Conservation (phyloP, 2,329 filamentous ascomycete species). For the Lachnellula hyalina region DNA sequence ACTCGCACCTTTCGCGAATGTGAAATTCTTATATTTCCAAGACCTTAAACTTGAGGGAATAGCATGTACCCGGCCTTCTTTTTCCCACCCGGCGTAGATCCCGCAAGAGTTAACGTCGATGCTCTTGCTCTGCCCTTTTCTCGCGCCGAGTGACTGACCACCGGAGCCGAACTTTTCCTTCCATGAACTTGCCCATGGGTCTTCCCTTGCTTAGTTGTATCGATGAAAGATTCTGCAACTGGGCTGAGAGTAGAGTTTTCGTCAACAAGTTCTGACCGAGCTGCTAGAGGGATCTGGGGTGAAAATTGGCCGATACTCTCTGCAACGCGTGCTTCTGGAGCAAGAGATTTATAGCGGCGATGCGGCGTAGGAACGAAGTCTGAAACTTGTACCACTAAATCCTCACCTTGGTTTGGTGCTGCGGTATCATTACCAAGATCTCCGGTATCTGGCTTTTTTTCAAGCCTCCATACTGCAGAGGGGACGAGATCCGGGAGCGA, state of each 20-base stretch:
- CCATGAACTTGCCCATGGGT: slow-evolving; percentile 16
- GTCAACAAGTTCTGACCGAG: background rate
- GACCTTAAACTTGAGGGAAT: slow-evolving; percentile 23
- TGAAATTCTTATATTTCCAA: background rate
- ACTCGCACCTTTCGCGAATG: background rate
- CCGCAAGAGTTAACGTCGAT: slow-evolving; percentile 12
- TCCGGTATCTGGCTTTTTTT: slow-evolving; percentile 10
- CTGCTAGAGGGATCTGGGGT: background rate
- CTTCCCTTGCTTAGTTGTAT: background rate
- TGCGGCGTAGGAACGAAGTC: slow-evolving; percentile 5
- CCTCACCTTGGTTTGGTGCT: background rate
- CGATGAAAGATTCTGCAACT: slow-evolving; percentile 21
- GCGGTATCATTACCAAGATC: background rate
- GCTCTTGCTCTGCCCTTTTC: slow-evolving; percentile 21
- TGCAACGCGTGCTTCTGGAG: slow-evolving; percentile 12
- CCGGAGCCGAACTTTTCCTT: slow-evolving; percentile 27
- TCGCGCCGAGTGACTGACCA: slow-evolving; percentile 14
- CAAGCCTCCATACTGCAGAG: slow-evolving; percentile 10
- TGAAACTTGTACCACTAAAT: background rate
- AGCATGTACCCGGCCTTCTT: slow-evolving; percentile 27
- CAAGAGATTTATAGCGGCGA: slow-evolving; percentile 14
- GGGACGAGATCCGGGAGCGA: slow-evolving; percentile 31
- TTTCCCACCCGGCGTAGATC: slow-evolving; percentile 12
- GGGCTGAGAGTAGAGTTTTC: slow-evolving; percentile 20
- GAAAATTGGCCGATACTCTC: slow-evolving; percentile 12